A percentile compares a stretch with the other conserved stretches of the same genome.
Evolutionary conservation across 768 basidiomycete genomes (phyloP).

Genomic region (Collybia sordida): DNA sequence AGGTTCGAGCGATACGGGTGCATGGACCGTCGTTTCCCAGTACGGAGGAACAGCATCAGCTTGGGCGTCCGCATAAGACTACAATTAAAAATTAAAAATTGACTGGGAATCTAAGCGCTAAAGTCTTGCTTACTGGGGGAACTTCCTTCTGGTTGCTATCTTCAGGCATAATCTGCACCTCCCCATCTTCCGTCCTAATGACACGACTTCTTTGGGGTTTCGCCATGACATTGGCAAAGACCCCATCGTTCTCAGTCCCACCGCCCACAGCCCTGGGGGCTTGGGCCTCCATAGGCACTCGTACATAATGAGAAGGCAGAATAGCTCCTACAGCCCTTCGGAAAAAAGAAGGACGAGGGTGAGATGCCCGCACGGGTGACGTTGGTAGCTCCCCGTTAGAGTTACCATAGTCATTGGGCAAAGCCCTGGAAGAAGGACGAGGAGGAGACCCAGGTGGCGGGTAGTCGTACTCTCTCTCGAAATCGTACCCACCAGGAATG

Average conservation of each 20-base stretch:
- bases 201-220: constrained; percentile 63
- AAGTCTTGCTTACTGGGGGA: constrained; percentile 69
- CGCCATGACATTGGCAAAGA: constrained; percentile 92
- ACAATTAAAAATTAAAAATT: constrained; percentile 1
- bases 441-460: constrained; percentile 83
- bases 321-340: constrained; percentile 58
- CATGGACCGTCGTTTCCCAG: constrained; percentile 94
- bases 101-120: background rate
- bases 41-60: constrained; percentile 92
- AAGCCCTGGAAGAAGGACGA: constrained; percentile 49
- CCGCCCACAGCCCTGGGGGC: constrained; percentile 49
- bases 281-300: constrained; percentile 42
- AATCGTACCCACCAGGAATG: constrained; percentile 62
- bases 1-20: constrained; percentile 55
- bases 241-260: constrained; percentile 86
- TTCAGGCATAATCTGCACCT: constrained; percentile 70
- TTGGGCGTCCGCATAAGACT: constrained; percentile 88
- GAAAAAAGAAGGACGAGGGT: constrained; percentile 49
- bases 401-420: constrained; percentile 71
- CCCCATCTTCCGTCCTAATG: constrained; percentile 52
- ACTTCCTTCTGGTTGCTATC: constrained; percentile 70
- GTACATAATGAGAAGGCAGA: constrained; percentile 65
- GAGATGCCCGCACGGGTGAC: constrained; percentile 37
- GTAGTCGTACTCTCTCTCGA: constrained; percentile 72
- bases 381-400: constrained; percentile 66